phyloP scores from a whole-genome alignment of 495 filamentous ascomycete genomes.

The Talaromyces ruber region DNA sequence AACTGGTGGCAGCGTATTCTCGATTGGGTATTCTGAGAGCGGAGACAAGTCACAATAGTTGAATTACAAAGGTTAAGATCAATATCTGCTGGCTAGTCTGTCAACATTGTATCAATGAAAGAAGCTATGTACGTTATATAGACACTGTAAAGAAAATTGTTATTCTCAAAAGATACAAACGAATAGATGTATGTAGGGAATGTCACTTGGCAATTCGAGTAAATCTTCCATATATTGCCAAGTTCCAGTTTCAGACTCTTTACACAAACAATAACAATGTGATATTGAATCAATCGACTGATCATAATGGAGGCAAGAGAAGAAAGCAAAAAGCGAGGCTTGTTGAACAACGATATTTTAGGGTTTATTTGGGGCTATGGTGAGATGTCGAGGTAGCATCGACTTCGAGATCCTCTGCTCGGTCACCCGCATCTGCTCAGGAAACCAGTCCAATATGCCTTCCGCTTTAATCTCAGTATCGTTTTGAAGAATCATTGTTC shows the following conservation, averaged over 20 bases:
- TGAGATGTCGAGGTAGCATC: background rate
- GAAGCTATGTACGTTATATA: background rate
- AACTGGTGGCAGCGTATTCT: conserved; percentile 17
- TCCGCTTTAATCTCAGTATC: conserved; percentile 13
- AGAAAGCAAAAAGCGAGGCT: no score
- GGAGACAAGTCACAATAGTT: background rate
- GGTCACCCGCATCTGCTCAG: conserved; percentile 36
- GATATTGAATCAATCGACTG: no score
- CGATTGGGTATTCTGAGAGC: conserved; percentile 22
- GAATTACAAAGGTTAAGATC: background rate
- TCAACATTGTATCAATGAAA: no score
- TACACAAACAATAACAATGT: no score
- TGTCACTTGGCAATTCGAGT: no score
- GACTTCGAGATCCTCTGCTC: conserved; percentile 10
- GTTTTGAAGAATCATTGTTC: conserved; percentile 47
- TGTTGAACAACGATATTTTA: no score
- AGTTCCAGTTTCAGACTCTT: no score
- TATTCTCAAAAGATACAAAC: no score
- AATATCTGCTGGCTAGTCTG: background rate
- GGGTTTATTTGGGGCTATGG: no score
- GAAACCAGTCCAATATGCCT: conserved; percentile 24
- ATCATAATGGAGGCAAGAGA: no score
- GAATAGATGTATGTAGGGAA: no score
- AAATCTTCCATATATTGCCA: no score
- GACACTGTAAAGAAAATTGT: background rate